Base-by-base conservation (phyloP, 768 basidiomycete species). In the Tricholoma terreum region DNA sequence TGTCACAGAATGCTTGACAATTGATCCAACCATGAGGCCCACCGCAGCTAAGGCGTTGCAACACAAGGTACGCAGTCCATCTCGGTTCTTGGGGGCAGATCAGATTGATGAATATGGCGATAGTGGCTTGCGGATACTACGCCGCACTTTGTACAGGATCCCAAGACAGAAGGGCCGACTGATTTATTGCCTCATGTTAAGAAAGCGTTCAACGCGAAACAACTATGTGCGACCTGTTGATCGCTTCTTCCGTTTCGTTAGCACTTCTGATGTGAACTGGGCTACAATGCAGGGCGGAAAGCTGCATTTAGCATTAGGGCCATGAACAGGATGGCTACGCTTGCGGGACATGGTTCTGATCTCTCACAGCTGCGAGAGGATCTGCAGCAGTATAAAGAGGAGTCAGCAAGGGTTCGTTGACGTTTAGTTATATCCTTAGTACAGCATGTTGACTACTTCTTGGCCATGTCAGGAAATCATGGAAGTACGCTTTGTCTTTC, bases 161-260 rank as follows among this genome's bases (percentile, higher is more conserved):
- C 81, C 14, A 73, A 76, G 55, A 73, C 79, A 34, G 77, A 75
- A 51, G 89, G 88, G 43, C 85, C 86, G 24, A 82, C 82, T 21
- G 86, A 97, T 75, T 78, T 98, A 65, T 74, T 98, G 64, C 95
- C 96, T 27, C 83, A 89, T 45, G 89, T 98, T 72, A 91, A 87
- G 80, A 90, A 84, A 73, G 87, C 85, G 30, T 94, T 97, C 75
- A 85, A 97, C 68, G 94, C 92, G 31, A 90, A 83, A 76, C 84
- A 82, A 73, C 84, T 91, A 15, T 96, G 92, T 92, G 66, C 54
- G 89, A 80, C 15, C 40, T 24, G 12, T 60, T 52, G 40, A 22
- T 22, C 6, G 24, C 3, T 46, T 36, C 45, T 48, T n/a, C 42
- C 22, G 61, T 6, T 24, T 50, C 11, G 33, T 46, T n/a, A 24